phyloP scores from a whole-genome alignment of 257 asterid species.

The Marsdenia floribunda region DNA sequence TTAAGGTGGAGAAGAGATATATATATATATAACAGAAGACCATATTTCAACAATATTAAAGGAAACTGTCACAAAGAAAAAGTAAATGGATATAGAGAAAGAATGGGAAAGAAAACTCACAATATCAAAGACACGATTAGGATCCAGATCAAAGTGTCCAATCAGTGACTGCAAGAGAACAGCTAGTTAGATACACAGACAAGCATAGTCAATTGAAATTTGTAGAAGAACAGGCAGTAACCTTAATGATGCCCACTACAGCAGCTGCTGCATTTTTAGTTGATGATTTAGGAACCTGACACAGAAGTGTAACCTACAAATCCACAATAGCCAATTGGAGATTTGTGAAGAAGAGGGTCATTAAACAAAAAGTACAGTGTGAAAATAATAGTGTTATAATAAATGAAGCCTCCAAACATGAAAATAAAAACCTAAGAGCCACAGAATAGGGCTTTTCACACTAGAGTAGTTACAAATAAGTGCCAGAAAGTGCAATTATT shows the following conservation, averaged over 20 bases:
- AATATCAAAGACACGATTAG: constrained; percentile 95
- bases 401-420: constrained; percentile 1
- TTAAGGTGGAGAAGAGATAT: constrained; percentile 14
- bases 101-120: constrained; percentile 46
- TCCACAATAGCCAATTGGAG: constrained; percentile 11
- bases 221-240: constrained; percentile 21
- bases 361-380: background rate
- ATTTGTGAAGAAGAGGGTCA: constrained; percentile 11
- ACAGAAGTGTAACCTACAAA: constrained; percentile 85
- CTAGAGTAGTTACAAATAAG: too few relatives aligned
- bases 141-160: constrained; percentile 99
- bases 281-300: constrained; percentile 78
- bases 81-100: background rate
- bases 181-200: constrained; percentile 29
- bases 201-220: constrained; percentile 15
- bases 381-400: background rate
- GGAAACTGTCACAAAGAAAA: constrained; percentile 5
- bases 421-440: background rate
- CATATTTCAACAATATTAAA: background rate
- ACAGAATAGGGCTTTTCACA: too few relatives aligned
- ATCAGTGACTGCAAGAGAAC: constrained; percentile 74
- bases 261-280: constrained; percentile 64
- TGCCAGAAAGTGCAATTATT: too few relatives aligned
- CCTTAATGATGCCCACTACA: constrained; percentile 90
- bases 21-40: constrained; percentile 3